Evolutionary conservation across 768 basidiomycete species (phyloP).

Genomic region (Mycena haematopus): DNA sequence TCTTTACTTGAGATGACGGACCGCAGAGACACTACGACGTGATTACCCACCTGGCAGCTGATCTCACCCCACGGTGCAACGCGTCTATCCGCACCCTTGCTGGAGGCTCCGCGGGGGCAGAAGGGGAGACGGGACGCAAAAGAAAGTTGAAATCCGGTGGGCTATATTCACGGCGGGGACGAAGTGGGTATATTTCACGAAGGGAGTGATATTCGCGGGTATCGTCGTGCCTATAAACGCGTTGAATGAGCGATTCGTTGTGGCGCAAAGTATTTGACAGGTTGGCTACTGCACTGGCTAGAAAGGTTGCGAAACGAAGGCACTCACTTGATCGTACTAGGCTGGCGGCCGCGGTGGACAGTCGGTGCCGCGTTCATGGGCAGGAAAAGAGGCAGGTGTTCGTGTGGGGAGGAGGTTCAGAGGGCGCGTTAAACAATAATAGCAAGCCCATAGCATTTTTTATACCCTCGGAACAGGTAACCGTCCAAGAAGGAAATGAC

Average conservation of each 20-base stretch:
- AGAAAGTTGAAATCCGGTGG: conserved; percentile 16
- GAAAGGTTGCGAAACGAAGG: neutral
- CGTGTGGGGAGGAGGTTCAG: neutral
- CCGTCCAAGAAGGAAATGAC: conserved; percentile 13
- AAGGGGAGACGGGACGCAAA: conserved; percentile 14
- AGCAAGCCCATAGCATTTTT: conserved; percentile 19
- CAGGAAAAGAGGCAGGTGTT: neutral
- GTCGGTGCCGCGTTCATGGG: conserved; percentile 10
- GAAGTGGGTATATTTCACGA: conserved; percentile 7
- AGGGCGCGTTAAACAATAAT: conserved; percentile 16
- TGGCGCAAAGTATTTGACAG: conserved; percentile 18
- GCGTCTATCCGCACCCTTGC: conserved; percentile 10
- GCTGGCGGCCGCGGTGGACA: neutral
- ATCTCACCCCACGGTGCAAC: conserved; percentile 1
- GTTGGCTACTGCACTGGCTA: neutral
- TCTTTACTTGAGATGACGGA: conserved; percentile 3
- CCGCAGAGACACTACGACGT: neutral
- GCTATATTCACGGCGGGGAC: conserved; percentile 5
- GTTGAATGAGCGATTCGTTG: conserved; percentile 12
- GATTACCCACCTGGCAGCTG: conserved; percentile 5
- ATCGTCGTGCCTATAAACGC: conserved; percentile 10
- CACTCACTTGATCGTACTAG: conserved; percentile 11
- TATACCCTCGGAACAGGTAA: conserved; percentile 22
- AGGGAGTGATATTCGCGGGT: neutral
- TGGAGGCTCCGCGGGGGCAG: neutral